Conservation (phyloP, 2,329 filamentous ascomycete genomes). For the Colletotrichum siamense region DNA sequence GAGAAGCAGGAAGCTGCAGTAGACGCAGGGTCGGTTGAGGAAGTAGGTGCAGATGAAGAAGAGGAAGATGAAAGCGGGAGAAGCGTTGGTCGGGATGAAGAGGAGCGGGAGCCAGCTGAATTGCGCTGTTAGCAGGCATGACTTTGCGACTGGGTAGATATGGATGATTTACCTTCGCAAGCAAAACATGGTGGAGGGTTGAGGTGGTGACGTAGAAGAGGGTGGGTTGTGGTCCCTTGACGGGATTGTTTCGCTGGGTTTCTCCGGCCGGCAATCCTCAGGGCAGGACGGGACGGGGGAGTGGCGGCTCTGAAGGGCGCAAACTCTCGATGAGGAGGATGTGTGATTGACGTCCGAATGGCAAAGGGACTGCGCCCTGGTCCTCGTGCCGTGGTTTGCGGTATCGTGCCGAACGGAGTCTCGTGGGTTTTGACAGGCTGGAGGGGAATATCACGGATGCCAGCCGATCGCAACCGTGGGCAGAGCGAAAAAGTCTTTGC, state of each 20-base stretch:
- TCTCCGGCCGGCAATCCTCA: not conserved
- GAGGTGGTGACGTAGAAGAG: not conserved
- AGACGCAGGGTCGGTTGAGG: slow-evolving; percentile 94
- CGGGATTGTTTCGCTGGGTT: not conserved
- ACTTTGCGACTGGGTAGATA: not conserved
- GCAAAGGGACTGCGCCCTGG: not conserved
- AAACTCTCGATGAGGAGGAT: not conserved
- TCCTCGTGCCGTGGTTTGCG: not conserved
- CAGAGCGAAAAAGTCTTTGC: not conserved
- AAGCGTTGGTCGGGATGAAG: slow-evolving; percentile 87
- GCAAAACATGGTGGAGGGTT: slow-evolving; percentile 58
- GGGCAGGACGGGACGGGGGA: not conserved
- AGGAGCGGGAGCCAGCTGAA: slow-evolving; percentile 83
- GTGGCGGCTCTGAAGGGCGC: not conserved
- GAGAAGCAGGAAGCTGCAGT: slow-evolving; percentile 94
- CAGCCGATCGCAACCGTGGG: not conserved
- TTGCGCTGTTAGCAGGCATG: slow-evolving; percentile 5
- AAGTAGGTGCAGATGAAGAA: slow-evolving; percentile 95
- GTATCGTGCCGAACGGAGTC: not conserved
- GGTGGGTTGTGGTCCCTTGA: not conserved
- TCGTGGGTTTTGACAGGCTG: not conserved
- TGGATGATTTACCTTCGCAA: slow-evolving; percentile 56
- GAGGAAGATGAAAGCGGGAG: slow-evolving; percentile 83
- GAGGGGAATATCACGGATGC: not conserved
- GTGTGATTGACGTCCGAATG: not conserved